phyloP scores from a whole-genome alignment of 495 filamentous ascomycete species.

The Talaromyces trachyspermus region DNA sequence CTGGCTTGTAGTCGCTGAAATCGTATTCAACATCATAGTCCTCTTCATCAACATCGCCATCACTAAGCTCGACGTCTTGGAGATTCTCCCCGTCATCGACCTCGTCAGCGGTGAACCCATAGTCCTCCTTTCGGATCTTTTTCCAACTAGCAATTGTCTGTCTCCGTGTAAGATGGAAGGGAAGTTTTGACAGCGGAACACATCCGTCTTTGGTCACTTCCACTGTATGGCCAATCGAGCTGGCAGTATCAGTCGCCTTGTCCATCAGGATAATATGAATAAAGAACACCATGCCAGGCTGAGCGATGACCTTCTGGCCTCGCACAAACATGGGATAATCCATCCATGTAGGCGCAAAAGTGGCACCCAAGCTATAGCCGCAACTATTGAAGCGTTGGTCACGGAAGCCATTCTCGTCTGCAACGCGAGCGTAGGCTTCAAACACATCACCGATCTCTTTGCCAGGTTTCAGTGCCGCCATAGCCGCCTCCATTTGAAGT shows the following conservation, averaged over 20 bases:
- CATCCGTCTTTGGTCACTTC: slow-evolving; percentile 18
- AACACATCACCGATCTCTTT: slow-evolving; percentile 18
- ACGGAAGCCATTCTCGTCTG: slow-evolving; percentile 19
- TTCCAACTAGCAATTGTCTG: slow-evolving; percentile 20
- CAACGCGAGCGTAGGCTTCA: slow-evolving; percentile 18
- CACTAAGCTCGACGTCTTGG: slow-evolving; percentile 16
- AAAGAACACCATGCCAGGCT: slow-evolving; percentile 19
- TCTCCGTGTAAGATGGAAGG: slow-evolving; percentile 17
- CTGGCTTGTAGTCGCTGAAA: slow-evolving; percentile 15
- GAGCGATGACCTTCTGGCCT: slow-evolving; percentile 14
- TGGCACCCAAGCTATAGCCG: slow-evolving; percentile 17
- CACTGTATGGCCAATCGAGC: slow-evolving; percentile 18
- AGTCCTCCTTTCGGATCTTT: slow-evolving; percentile 20
- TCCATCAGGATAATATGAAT: slow-evolving; percentile 23
- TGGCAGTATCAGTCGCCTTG: slow-evolving; percentile 20
- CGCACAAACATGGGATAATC: slow-evolving; percentile 22
- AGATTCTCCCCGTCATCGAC: slow-evolving; percentile 18
- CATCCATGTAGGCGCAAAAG: slow-evolving; percentile 20
- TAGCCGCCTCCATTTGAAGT: slow-evolving; percentile 17
- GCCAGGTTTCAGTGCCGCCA: slow-evolving; percentile 17
- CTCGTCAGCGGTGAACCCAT: slow-evolving; percentile 15
- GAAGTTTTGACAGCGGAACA: slow-evolving; percentile 17
- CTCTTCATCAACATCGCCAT: slow-evolving; percentile 17
- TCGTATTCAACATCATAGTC: slow-evolving; percentile 21
- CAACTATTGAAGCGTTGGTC: slow-evolving; percentile 20